Evolutionary conservation across 345 rosid genomes (phyloP), one percentile per base, ranked within the genome.

Genomic region (Brassica cretica): DNA sequence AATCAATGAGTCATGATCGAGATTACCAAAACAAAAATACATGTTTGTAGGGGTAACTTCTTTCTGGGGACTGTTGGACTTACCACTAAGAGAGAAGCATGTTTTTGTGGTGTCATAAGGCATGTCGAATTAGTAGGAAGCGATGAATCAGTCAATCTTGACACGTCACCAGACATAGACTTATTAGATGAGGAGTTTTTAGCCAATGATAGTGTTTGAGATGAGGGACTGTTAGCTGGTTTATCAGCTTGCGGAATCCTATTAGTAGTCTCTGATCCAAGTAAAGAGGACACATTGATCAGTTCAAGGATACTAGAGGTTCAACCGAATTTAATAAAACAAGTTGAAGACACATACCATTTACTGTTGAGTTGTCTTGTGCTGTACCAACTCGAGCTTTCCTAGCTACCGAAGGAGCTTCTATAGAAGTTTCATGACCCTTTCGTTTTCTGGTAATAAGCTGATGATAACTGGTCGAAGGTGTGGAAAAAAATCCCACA

Each of bases 61-160:
- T 63, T 63, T 59, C 12, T 83, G 85, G 33, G 89, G 85, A 66
- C 83, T 82, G 33, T 21, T 78, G 66, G 19, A 84, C 69, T 51
- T 79, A 58, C 72, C 81, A 67, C 82, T 84, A 30, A 88, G 84
- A 76, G 67, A 83, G 76, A 70, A 63, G 27, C 64, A 86, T 24
- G 71, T 55, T 83, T 93, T 63, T 88, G 92, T 29, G 97, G 97
- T 3, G 95, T 89, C 8, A 53, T 81, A 1, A 92, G 91, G 27
- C 80, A 83, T 16, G 90, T 71, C 14, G 94, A 85, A 75, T 70
- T 82, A 62, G 78, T 19, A n/a, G 88, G 87, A 78, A 85, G 62
- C 18, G 85, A 77, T 1, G 68, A 7, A 62, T 44, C 56, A 63
- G 79, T 70, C 80, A 89, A 87, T 16, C 81, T 77, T 8, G 93